Percentiles rank a stretch among this genome's conserved stretches.
Evolutionary conservation across 140 eudicot species (phyloP).

Genomic region (Erigeron philadelphicus): DNA sequence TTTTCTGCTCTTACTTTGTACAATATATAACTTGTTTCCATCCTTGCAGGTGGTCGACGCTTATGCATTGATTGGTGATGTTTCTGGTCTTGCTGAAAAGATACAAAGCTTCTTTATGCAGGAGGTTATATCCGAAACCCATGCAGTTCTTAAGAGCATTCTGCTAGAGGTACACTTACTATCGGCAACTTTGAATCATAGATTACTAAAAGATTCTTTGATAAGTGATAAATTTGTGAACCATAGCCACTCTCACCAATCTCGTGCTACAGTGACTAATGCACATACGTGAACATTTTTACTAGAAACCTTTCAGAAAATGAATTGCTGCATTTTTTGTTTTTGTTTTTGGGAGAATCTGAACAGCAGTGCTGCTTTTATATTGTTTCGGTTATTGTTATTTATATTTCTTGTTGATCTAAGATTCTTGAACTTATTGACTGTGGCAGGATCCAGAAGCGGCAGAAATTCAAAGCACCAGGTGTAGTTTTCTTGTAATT

Average conservation of each 20-base stretch:
- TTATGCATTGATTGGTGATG: conserved; percentile 95
- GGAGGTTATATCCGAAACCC: conserved; percentile 93
- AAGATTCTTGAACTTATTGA: conserved; percentile 21
- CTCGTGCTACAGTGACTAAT: conserved; percentile 1
- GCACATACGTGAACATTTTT: not conserved
- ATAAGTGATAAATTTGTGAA: not conserved
- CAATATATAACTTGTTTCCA: conserved; percentile 16
- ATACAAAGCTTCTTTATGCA: conserved; percentile 98
- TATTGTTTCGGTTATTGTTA: not conserved
- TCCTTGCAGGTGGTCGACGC: conserved; percentile 89
- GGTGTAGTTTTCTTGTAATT: conserved; percentile 37
- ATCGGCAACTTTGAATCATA: conserved; percentile 3
- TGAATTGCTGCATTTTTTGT: not conserved
- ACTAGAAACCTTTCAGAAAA: not conserved
- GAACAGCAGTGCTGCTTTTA: not conserved
- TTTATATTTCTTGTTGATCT: conserved; percentile 7
- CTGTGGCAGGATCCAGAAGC: conserved; percentile 58
- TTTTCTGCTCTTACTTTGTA: conserved; percentile 9
- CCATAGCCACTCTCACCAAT: conserved; percentile 15
- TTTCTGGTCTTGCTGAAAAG: conserved; percentile 95
- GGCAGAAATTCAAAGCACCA: conserved; percentile 41
- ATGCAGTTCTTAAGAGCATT: conserved; percentile 56
- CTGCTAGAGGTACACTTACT: conserved; percentile 59
- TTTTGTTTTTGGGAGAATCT: conserved; percentile 10
- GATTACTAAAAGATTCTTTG: conserved; percentile 1